These are phyloP conservation scores for Cochlearia excelsa DNA, from an alignment of 345 rosid genomes.

Conservation along the genomic window DNA sequence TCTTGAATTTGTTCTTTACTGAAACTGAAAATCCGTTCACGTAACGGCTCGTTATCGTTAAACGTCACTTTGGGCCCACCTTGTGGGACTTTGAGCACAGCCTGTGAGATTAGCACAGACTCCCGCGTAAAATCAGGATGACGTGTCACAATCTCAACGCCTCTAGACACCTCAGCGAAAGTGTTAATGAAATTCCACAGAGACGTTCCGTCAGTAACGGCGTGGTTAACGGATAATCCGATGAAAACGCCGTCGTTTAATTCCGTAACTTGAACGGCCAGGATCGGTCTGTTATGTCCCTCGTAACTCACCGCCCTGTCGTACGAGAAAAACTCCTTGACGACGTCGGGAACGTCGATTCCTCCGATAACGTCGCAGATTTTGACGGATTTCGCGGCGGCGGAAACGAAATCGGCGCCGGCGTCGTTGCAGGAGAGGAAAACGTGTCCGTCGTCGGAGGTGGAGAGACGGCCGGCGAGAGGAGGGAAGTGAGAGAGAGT, in stretches of 20 bases:
- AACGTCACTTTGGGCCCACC: constrained; percentile 81
- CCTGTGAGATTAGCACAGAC: constrained; percentile 59
- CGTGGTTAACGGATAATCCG: constrained; percentile 71
- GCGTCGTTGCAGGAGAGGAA: constrained; percentile 65
- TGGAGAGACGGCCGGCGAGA: constrained; percentile 77
- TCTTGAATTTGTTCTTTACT: constrained; percentile 56
- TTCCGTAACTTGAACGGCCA: constrained; percentile 87
- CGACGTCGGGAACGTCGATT: constrained; percentile 49
- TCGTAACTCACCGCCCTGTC: constrained; percentile 66
- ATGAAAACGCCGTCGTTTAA: constrained; percentile 72
- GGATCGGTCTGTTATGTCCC: constrained; percentile 69
- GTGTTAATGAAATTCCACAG: constrained; percentile 92
- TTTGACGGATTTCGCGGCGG: constrained; percentile 37
- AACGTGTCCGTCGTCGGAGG: constrained; percentile 50
- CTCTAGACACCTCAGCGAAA: constrained; percentile 69
- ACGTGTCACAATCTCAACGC: constrained; percentile 36
- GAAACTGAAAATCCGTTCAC: constrained; percentile 86
- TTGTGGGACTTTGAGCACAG: constrained; percentile 56
- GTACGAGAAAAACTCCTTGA: constrained; percentile 56
- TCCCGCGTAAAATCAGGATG: constrained; percentile 66
- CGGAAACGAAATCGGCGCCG: constrained; percentile 66
- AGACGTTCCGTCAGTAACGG: constrained; percentile 85
- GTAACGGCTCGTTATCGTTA: constrained; percentile 57
- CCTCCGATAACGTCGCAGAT: constrained; percentile 51
- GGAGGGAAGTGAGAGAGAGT: constrained; percentile 75